Base-by-base conservation (phyloP, 1,139 yeast genomes). In the Hemisphaericaspora xylanilytica region DNA sequence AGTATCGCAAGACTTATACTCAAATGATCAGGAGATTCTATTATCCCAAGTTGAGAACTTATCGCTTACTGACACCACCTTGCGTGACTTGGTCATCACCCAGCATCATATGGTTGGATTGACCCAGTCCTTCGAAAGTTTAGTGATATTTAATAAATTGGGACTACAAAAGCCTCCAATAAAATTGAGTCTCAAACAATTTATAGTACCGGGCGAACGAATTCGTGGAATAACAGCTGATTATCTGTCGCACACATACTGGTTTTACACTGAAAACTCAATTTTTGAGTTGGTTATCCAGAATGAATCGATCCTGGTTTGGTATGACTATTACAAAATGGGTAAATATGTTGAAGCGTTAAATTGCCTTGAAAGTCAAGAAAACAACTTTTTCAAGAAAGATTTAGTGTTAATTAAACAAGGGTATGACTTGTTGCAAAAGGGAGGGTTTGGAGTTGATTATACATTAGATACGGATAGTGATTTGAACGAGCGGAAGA, bases 321-420 rank as follows among this genome's bases (percentile, higher is more conserved):
- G 97, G 96, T 76, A 75, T 45, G 73, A 83, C 5, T 73, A 86
- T 55, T 70, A 85, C 41, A 78, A 75, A 32, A 70, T 77, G 53
- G 75, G 78, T 1, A 70, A 77, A 41, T 90, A 72, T 58, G 85
- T 82, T 13, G 80, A 80, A 38, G 97, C 97, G 0, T 63, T 89
- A 34, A 52, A 61, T 2, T 61, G 78, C 12, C 53, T 81, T 6
- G 58, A 56, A 9, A 49, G 45, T 52, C 51, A 48, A 10, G 49
- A 45, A 6, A 45, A 44, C 8, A 40, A 43, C 5, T 41, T 63
- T n/a, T 70, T 73, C 36, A 55, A 69, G 3, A 58, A 56, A 44
- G 88, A 86, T 56, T 60, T 73, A 36, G 77, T 92, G 1, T 63
- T 78, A 33, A 67, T 74, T 8, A 76, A 75, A 33, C 81, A 86